Evolutionary conservation across 129 eudicot species (phyloP), one percentile per base, ranked within the genome.

Genomic region (Chrysanthemum seticuspe): DNA sequence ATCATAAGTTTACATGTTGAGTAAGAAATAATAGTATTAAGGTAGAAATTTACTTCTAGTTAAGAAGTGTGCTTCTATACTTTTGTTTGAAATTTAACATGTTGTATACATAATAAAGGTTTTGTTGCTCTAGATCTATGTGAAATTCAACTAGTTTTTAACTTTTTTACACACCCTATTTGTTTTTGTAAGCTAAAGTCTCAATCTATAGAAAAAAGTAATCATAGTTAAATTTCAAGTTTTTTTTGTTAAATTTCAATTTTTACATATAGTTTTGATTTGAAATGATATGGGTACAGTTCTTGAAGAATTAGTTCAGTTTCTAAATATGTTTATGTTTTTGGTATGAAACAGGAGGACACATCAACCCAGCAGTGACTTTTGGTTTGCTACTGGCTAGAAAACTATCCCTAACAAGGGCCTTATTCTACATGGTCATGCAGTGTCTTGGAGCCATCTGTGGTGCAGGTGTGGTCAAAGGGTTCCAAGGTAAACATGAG

Each of bases 401-500:
- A 82, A 91, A 91, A 76, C 81, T 88, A 55, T 88, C 97, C 51
- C 65, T 91, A 63, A 88, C 92, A 54, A 83, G 97, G 80, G 89
- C 96, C 11, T 6, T 88, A 19, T 86, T 86, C 83, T 88, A 91
- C 86, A 91, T 92, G 77, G 78, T 92, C 73, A 92, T 89, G 98
- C 96, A 92, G 76, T 83, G 91, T 63, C 91, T 88, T 62, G 97
- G 96, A 15, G 96, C 96, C 76, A 86, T 86, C 54, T 86, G 94
- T 74, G 97, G 97, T 68, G 96, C 97, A 59, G 97, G 97, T 65
- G 91, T 92, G 72, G 89, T 92, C 13, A 88, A 88, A 81, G 97
- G 97, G 2, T 92, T 86, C 77, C 74, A 79, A 85, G 4, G n/a
- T n/a, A n/a, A 62, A 65, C 68, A n/a, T n/a, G 84, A 74, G 3